Evolutionary conservation across 441 rosid species (phyloP), one percentile per base, ranked within the genome.

Genomic region (Omphalea diandra): DNA sequence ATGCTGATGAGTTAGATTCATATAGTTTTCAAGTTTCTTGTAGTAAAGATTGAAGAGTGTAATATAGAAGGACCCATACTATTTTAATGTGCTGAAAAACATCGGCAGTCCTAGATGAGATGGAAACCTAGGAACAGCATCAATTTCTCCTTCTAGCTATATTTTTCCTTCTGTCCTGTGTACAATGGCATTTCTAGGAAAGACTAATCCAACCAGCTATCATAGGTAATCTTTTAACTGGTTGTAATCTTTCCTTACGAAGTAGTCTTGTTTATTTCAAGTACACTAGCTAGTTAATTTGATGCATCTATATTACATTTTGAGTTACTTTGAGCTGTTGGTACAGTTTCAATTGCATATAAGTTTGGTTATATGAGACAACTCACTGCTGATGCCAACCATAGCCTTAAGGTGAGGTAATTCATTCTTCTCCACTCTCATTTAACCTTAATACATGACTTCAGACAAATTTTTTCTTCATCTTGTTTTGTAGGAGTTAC

Each of bases 401-500:
- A 57, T 57, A 61, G 59, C 62, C 33, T 69, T 57, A 69, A 78
- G 82, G 90, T 85, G 72, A 69, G 68, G 61, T 24, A 15, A 29
- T 44, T 55, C 10, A 58, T 77, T 76, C 33, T 56, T 22, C 32
- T 53, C 68, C 62, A 5, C 44, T 55, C 38, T 18, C 32, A 60
- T 76, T 72, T 60, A 67, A 33, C 27, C 24, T 18, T 24, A 26
- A 44, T 22, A n/a, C 32, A 38, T 47, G 3, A 33, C 68, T 69
- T 72, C 43, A 38, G 20, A 74, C 76, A 85, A 70, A 85, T 6
- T 50, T 71, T 79, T 65, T 73, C 71, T 50, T 72, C 43, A 2
- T 78, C 73, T 68, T 27, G 6, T 67, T 76, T 32, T 76, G 86
- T 85, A 92, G 98, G 84, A 73, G 53, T 72, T 76, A 26, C 76